Conservation (phyloP, 179 eudicot species). For the Sideroxylon spinosum region DNA sequence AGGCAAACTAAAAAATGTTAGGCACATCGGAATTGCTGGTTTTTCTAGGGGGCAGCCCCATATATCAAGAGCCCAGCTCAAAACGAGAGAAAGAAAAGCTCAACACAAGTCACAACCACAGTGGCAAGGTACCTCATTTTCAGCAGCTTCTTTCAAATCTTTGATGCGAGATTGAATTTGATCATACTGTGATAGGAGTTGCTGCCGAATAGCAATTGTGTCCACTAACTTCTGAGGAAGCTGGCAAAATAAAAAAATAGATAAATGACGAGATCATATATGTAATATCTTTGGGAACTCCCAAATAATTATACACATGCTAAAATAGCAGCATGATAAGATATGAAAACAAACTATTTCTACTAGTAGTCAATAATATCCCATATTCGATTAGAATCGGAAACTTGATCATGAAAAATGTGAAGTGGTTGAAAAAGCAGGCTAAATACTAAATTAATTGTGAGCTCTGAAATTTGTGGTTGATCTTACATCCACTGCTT, state of each 20-base stretch:
- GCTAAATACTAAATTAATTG: neutral
- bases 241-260: constrained; percentile 34
- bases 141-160: constrained; percentile 72
- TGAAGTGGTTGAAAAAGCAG: neutral
- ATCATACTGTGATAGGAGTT: constrained; percentile 86
- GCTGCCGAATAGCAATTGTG: constrained; percentile 66
- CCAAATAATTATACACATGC: neutral
- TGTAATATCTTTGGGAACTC: neutral
- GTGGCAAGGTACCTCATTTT: constrained; percentile 66
- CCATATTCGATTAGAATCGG: neutral
- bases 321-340: neutral
- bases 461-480: neutral
- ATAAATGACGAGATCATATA: neutral
- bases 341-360: neutral
- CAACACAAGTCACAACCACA: neutral
- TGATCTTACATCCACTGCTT: constrained; percentile 3
- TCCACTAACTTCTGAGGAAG: constrained; percentile 66
- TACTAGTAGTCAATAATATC: neutral
- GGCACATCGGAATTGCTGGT: no score
- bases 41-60: neutral
- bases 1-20: neutral
- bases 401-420: neutral
- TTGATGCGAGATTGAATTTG: constrained; percentile 83
- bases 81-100: neutral
- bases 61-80: neutral